phyloP scores from a whole-genome alignment of 805 yeast species.

The Priceomyces carsonii region DNA sequence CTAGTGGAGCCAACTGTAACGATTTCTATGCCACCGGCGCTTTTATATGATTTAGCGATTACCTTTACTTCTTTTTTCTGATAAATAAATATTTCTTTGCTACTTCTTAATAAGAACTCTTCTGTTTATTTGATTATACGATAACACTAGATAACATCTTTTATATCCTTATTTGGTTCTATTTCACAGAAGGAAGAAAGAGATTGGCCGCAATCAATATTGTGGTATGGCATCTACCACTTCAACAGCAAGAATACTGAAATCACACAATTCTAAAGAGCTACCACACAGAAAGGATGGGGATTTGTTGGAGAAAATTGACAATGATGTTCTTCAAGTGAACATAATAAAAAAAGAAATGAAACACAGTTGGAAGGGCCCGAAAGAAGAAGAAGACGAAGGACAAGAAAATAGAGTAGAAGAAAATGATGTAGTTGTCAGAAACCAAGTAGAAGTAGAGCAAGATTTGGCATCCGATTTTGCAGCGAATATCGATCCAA shows the following conservation, averaged over 20 bases:
- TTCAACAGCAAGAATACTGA: constrained; percentile 1
- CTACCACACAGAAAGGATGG: constrained; percentile 3
- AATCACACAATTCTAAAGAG: not conserved
- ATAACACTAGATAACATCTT: too few species aligned
- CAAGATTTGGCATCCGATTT: too few species aligned
- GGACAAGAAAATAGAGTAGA: not conserved
- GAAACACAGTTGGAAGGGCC: not conserved
- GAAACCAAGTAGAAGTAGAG: too few species aligned
- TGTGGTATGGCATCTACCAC: constrained; percentile 1
- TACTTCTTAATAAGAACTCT: too few species aligned
- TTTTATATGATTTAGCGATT: too few species aligned
- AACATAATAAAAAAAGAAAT: constrained; percentile 20
- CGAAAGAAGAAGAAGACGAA: not conserved
- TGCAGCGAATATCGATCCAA: constrained; percentile 34
- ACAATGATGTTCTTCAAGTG: constrained; percentile 25
- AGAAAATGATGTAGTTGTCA: not conserved
- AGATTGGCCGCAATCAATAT: too few species aligned
- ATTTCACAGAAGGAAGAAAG: too few species aligned
- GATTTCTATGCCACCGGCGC: not conserved
- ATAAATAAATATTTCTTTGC: not conserved
- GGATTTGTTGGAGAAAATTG: constrained; percentile 24
- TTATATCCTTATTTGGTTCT: too few species aligned
- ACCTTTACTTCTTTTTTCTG: too few species aligned
- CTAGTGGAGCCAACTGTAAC: constrained; percentile 18
- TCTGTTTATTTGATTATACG: too few species aligned